These are phyloP conservation scores for Xylaria sp. DNA, from an alignment of 2,329 filamentous ascomycete species.

Conservation along the genomic window DNA sequence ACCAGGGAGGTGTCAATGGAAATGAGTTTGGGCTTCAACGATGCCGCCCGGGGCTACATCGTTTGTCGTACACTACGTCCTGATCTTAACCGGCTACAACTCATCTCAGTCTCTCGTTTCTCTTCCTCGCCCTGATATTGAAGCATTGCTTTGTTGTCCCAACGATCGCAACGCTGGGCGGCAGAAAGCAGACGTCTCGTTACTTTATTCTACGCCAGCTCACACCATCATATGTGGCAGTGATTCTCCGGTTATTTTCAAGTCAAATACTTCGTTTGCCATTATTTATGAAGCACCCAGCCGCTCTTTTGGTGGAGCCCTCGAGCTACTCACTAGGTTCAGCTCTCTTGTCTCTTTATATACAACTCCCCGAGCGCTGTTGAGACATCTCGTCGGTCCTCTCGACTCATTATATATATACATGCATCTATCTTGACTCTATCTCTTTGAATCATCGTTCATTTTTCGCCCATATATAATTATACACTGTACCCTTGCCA, in stretches of 20 bases:
- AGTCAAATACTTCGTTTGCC: conserved; percentile 3
- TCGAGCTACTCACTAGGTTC: conserved; percentile 9
- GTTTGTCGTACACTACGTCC: conserved; percentile 33
- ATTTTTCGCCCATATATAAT: conserved; percentile 13
- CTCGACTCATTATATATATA: conserved; percentile 11
- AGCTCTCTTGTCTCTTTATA: conserved; percentile 3
- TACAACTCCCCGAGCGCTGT: conserved; percentile 11
- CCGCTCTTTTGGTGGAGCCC: conserved; percentile 22
- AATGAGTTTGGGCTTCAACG: conserved; percentile 39
- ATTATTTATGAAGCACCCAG: conserved; percentile 30
- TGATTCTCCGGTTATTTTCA: conserved; percentile 5
- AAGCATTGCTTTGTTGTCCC: conserved; percentile 22
- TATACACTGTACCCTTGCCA: conserved; percentile 18
- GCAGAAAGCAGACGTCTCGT: conserved; percentile 19
- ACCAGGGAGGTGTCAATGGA: conserved; percentile 27
- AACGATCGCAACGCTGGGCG: conserved; percentile 16
- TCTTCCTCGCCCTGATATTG: conserved; percentile 16
- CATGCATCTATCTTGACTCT: conserved; percentile 7
- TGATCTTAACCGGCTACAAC: conserved; percentile 22
- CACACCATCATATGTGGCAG: conserved; percentile 24
- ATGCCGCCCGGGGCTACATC: conserved; percentile 20
- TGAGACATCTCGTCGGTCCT: not conserved
- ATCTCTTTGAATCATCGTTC: conserved; percentile 9
- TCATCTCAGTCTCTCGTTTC: conserved; percentile 9
- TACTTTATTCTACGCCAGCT: conserved; percentile 25